Evolutionary conservation across 805 yeast genomes (phyloP).

Genomic region (Blastobotrys peoriensis): DNA sequence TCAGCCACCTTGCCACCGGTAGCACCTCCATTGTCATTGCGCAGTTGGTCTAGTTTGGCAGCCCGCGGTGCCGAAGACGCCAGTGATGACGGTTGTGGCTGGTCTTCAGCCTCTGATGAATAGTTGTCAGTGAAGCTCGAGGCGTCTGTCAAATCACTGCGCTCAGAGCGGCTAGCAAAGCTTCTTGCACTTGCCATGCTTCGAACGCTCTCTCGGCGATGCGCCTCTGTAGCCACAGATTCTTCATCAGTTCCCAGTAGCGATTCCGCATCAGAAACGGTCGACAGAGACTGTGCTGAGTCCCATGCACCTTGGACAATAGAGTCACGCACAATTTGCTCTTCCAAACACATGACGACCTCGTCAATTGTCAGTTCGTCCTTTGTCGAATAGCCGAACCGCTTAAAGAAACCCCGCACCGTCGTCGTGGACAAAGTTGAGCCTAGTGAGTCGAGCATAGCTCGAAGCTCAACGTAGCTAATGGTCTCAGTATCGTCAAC

Average conservation of each 20-base stretch:
- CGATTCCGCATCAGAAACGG: conserved; percentile 2
- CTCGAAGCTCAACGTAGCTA: conserved; percentile 54
- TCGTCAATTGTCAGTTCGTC: conserved; percentile 49
- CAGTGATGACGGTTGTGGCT: conserved; percentile 10
- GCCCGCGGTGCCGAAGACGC: background rate
- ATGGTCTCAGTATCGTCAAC: conserved; percentile 38
- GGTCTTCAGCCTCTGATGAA: conserved; percentile 5
- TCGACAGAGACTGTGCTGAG: background rate
- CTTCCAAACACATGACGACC: conserved; percentile 46
- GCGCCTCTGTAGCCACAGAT: background rate
- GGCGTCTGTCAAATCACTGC: background rate
- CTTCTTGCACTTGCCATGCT: background rate
- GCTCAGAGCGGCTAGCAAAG: background rate
- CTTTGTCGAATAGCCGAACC: conserved; percentile 27
- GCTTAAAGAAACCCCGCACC: conserved; percentile 27
- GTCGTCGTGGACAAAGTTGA: conserved; percentile 36
- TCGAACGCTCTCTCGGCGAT: background rate
- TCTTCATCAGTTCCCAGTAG: background rate
- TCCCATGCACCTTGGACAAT: conserved; percentile 1
- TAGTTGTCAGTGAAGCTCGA: conserved; percentile 1
- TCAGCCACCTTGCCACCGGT: conserved; percentile 16
- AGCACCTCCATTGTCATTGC: background rate
- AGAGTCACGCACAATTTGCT: conserved; percentile 27
- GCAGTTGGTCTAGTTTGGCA: background rate
- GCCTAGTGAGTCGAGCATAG: conserved; percentile 62